These are phyloP conservation scores for Brassica hybrid DNA, from an alignment of 441 rosid species.

Conservation along the genomic window DNA sequence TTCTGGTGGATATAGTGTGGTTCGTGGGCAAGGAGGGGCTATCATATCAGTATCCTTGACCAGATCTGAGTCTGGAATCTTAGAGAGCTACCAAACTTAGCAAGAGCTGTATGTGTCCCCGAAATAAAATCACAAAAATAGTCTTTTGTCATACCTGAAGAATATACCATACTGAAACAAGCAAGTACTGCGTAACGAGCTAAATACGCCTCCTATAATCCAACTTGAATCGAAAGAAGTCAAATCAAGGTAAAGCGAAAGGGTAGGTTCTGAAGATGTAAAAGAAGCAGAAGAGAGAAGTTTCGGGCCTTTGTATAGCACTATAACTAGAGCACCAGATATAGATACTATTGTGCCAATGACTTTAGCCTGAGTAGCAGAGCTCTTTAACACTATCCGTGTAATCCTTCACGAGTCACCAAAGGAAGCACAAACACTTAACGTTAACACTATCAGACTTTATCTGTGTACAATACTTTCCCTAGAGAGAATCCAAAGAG, in stretches of 20 bases:
- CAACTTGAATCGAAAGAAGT: not conserved
- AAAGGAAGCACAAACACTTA: not conserved
- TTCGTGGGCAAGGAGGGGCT: too few species aligned
- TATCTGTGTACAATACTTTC: not conserved
- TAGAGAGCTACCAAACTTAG: too few species aligned
- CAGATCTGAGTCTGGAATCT: too few species aligned
- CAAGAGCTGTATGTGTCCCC: too few species aligned
- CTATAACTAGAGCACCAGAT: not conserved
- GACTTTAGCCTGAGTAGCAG: not conserved
- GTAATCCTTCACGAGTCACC: constrained; percentile 52
- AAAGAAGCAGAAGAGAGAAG: not conserved
- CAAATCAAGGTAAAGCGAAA: constrained; percentile 10
- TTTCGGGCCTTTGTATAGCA: not conserved
- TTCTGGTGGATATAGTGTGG: too few species aligned
- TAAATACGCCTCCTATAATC: not conserved
- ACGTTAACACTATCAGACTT: too few species aligned
- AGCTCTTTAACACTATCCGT: not conserved
- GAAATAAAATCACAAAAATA: too few species aligned
- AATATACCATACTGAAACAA: constrained; percentile 33
- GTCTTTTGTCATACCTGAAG: not conserved
- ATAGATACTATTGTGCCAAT: not conserved
- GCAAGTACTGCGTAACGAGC: constrained; percentile 32
- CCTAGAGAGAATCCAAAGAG: not conserved
- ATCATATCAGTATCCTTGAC: too few species aligned
- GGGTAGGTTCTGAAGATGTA: not conserved